Base-by-base conservation (phyloP, 2,329 filamentous ascomycete species). In the Cladosporium sp. region DNA sequence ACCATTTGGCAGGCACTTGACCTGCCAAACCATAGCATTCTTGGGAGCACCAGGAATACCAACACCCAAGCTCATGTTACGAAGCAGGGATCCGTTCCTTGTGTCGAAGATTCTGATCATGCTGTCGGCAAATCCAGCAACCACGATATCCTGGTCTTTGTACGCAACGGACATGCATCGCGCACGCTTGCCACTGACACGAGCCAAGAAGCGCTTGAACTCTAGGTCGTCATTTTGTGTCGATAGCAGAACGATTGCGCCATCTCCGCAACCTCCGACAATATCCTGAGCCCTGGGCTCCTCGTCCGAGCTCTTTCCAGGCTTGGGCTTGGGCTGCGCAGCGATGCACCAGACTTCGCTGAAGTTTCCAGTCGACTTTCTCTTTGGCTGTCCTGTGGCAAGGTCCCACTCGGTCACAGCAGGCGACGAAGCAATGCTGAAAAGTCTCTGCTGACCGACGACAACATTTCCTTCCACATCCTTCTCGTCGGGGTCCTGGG, bases 261-360 rank as follows among this genome's bases (percentile, higher is more conserved):
- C 94, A 73, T 97, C 92, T 25, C 91, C 92, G 64, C 93, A 97
- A 14, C 94, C 94, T 55, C 87, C 89, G 12, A 96, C 88, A 40
- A 99, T 81, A 70, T 90, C 88, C 73, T 76, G 78, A 52, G 72
- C 70, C 37, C 61, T 58, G 11, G 62, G 51, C 60, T 68, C 66
- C 30, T 67, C 66, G 11, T 69, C 68, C 5, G 66, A 63, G 1
- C 55, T 59, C 59, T 66, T 66, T 43, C 49, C 47, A 12, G 72
- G 60, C 60, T 78, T 75, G 72, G 75, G 38, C 64, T 80, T 78
- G 3, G 93, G 94, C 75, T 97, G 93, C 14, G 88, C 89, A 60
- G 90, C 90, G 68, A 99, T 84, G 75, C 93, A 97, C 94, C 94
- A 99, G 62, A 97, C 93, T 70, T 97, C 92, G 64, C 92, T 92